Evolutionary conservation across 768 basidiomycete species (phyloP).

Genomic region (Lyophyllum decastes): DNA sequence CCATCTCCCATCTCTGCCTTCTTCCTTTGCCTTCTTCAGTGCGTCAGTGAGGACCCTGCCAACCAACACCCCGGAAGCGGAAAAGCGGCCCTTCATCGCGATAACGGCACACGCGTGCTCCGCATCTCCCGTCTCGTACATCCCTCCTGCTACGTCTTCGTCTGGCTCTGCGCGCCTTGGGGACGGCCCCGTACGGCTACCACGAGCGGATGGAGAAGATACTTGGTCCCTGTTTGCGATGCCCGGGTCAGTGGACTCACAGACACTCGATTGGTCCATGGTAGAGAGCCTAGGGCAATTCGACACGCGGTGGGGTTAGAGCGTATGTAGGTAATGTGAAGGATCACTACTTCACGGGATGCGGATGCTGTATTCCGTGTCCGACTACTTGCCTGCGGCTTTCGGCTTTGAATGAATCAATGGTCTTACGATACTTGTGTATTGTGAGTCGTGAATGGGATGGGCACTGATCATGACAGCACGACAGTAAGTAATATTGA

Average conservation of each 20-base stretch:
- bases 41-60: slow-evolving; percentile 5
- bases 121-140: slow-evolving; percentile 51
- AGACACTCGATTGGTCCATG: slow-evolving; percentile 34
- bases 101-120: slow-evolving; percentile 46
- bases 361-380: background rate
- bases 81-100: slow-evolving; percentile 36
- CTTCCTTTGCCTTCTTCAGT: slow-evolving; percentile 1
- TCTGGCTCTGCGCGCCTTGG: background rate
- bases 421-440: background rate
- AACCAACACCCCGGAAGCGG: background rate
- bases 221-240: slow-evolving; percentile 47
- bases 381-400: too few species aligned
- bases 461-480: background rate
- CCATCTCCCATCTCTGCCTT: background rate
- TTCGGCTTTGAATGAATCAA: too few species aligned
- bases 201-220: slow-evolving; percentile 54
- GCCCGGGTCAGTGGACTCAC: slow-evolving; percentile 11
- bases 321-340: background rate
- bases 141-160: slow-evolving; percentile 30
- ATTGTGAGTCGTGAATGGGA: background rate
- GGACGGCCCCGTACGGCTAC: slow-evolving; percentile 38
- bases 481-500: slow-evolving; percentile 1
- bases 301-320: slow-evolving; percentile 31
- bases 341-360: background rate
- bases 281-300: slow-evolving; percentile 29